phyloP scores from a whole-genome alignment of 306 rosid species.

The Casuarina equisetifolia region DNA sequence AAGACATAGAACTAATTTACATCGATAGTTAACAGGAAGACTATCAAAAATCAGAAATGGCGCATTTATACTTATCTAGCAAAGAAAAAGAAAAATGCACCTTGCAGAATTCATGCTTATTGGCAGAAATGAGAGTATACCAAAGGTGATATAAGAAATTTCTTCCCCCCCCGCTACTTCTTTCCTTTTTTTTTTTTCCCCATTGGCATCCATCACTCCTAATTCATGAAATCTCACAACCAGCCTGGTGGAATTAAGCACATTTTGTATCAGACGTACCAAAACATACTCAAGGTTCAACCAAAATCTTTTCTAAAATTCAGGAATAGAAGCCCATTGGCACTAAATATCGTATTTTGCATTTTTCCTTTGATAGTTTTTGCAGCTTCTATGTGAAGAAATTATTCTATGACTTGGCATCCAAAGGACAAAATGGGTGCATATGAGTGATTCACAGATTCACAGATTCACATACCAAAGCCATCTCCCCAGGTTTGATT shows the following conservation, averaged over 20 bases:
- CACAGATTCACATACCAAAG: slow-evolving; percentile 58
- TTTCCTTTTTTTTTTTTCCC: not conserved
- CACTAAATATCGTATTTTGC: no score
- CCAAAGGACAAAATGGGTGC: not conserved
- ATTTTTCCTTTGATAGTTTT: not conserved
- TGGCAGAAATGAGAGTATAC: not conserved
- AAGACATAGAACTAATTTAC: not conserved
- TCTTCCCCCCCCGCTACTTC: no score
- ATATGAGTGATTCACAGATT: not conserved
- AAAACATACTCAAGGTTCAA: not conserved
- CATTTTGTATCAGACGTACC: not conserved
- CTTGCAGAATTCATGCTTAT: not conserved
- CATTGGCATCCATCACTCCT: not conserved
- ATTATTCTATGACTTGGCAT: not conserved
- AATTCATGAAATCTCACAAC: slow-evolving; percentile 7
- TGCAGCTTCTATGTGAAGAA: not conserved
- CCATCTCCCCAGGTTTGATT: slow-evolving; percentile 81
- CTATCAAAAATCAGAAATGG: not conserved
- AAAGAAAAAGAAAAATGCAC: no score
- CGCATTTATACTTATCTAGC: not conserved
- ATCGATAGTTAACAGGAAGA: not conserved
- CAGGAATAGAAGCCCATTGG: no score
- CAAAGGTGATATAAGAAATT: not conserved
- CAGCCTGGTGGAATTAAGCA: not conserved
- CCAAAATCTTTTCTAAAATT: no score